These are phyloP conservation scores for Cucumis hystrix DNA, from an alignment of 306 rosid genomes.

Conservation along the genomic window DNA sequence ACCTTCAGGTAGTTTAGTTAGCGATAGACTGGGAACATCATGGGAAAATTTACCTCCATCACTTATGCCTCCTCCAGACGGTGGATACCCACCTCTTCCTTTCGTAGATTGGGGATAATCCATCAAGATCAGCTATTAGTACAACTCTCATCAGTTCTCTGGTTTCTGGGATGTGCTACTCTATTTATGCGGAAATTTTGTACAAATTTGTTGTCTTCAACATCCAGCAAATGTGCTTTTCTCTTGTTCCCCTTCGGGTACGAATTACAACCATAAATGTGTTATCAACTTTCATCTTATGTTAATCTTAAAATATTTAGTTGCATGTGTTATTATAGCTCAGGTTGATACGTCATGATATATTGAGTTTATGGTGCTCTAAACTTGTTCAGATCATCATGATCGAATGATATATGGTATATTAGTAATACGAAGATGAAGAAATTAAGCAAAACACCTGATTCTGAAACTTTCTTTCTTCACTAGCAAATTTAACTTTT, in stretches of 20 bases:
- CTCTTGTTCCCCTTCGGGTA: background rate
- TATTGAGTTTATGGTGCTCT: background rate
- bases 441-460: background rate
- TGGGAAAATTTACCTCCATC: slow-evolving; percentile 75
- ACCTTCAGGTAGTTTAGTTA: slow-evolving; percentile 28
- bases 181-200: background rate
- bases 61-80: slow-evolving; percentile 54
- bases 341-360: background rate
- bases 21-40: slow-evolving; percentile 30
- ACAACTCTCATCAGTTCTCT: background rate
- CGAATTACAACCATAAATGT: background rate
- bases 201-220: background rate
- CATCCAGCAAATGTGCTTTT: background rate
- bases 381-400: background rate
- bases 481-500: slow-evolving; percentile 7
- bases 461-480: background rate
- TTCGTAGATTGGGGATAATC: slow-evolving; percentile 52
- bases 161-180: background rate
- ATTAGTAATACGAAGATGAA: background rate
- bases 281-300: background rate
- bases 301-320: background rate
- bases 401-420: background rate
- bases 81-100: slow-evolving; percentile 41
- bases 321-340: background rate
- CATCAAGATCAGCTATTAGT: background rate